These are phyloP conservation scores for Prunus davidiana DNA, from an alignment of 306 rosid genomes.

Conservation along the genomic window DNA sequence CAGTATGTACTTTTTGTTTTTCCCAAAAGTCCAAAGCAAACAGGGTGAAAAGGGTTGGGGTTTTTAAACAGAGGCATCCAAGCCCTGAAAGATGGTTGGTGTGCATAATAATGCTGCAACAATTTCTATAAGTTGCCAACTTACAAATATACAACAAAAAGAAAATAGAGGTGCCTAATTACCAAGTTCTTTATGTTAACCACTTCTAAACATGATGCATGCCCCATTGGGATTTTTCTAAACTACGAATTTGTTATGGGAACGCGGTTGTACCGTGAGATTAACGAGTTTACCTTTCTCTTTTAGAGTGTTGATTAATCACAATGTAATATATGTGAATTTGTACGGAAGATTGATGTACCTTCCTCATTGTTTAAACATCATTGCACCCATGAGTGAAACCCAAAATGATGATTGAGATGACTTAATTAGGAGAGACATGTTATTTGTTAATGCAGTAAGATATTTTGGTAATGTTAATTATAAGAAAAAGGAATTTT, in stretches of 20 bases:
- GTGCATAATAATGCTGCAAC: neutral
- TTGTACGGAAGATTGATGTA: too few relatives aligned
- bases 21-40: conserved; percentile 13
- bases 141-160: neutral
- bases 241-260: too few relatives aligned
- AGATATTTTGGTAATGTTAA: neutral
- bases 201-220: neutral
- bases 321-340: too few relatives aligned
- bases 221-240: too few relatives aligned
- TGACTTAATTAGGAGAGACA: neutral
- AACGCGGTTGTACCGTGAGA: too few relatives aligned
- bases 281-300: too few relatives aligned
- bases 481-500: too few relatives aligned
- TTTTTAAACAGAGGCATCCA: neutral
- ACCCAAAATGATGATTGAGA: neutral
- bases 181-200: neutral
- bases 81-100: conserved; percentile 17
- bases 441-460: neutral
- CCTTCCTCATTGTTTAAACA: neutral
- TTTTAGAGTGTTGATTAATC: too few relatives aligned
- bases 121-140: neutral
- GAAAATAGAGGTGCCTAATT: too few relatives aligned
- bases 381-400: neutral
- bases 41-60: neutral
- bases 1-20: neutral